Conservation (phyloP, 495 filamentous ascomycete genomes). For the Podospora comata region DNA sequence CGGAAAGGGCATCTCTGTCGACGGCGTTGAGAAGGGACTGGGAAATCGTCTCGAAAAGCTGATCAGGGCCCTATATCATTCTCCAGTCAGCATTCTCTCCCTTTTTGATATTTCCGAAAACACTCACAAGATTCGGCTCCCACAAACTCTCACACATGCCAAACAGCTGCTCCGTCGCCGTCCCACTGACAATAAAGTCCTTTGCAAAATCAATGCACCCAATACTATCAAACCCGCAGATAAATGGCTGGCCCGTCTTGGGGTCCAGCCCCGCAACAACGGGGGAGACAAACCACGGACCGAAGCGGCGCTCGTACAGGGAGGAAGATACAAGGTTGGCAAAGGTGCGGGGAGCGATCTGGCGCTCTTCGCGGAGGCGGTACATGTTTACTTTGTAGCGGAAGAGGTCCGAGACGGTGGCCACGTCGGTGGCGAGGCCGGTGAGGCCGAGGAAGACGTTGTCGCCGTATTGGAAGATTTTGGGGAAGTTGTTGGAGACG, state of each 20-base stretch:
- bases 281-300: slow-evolving; percentile 90
- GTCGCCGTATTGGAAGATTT: slow-evolving; percentile 96
- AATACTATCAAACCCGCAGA: slow-evolving; percentile 98
- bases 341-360: slow-evolving; percentile 89
- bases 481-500: slow-evolving; percentile 99
- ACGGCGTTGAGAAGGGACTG: slow-evolving; percentile 95
- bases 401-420: slow-evolving; percentile 93
- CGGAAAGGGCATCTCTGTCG: slow-evolving; percentile 91
- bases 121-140: slow-evolving; percentile 89
- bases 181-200: slow-evolving; percentile 97
- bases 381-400: slow-evolving; percentile 99
- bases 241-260: slow-evolving; percentile 89
- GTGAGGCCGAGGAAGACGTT: slow-evolving; percentile 90
- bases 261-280: slow-evolving; percentile 92
- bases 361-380: slow-evolving; percentile 93
- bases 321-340: slow-evolving; percentile 89
- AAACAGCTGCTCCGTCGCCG: slow-evolving; percentile 94
- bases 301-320: slow-evolving; percentile 93
- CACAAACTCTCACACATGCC: slow-evolving; percentile 97
- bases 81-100: not conserved
- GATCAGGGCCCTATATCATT: slow-evolving; percentile 67
- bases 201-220: slow-evolving; percentile 99
- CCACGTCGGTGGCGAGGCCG: slow-evolving; percentile 91
- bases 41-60: slow-evolving; percentile 97
- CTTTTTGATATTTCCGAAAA: slow-evolving; percentile 2